Evolutionary conservation across 106 monocot species (phyloP).

Genomic region (Vanilla planifolia): DNA sequence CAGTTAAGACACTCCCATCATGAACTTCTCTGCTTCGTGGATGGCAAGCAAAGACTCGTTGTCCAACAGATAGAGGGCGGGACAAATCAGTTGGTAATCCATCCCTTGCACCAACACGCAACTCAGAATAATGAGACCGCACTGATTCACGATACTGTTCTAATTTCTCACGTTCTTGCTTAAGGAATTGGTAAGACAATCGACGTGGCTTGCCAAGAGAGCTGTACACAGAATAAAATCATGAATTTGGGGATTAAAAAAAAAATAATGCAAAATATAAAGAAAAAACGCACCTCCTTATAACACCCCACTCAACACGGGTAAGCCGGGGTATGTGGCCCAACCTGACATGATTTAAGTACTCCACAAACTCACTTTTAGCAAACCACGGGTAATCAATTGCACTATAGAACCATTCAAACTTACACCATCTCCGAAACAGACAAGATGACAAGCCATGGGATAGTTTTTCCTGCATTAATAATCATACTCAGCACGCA

Average conservation of each 20-base stretch:
- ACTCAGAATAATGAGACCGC: conserved; percentile 74
- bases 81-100: conserved; percentile 90
- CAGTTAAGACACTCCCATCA: conserved; percentile 92
- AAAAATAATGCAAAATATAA: background rate
- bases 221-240: conserved; percentile 29
- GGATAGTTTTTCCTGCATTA: conserved; percentile 61
- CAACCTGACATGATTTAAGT: conserved; percentile 86
- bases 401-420: conserved; percentile 99
- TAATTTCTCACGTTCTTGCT: conserved; percentile 87
- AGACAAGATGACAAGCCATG: conserved; percentile 58
- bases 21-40: conserved; percentile 97
- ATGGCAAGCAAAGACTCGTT: conserved; percentile 96
- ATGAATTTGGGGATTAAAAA: background rate
- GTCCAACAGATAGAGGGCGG: conserved; percentile 89
- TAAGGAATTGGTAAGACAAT: conserved; percentile 67
- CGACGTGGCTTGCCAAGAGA: conserved; percentile 98
- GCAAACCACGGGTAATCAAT: conserved; percentile 99
- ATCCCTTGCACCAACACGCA: conserved; percentile 69
- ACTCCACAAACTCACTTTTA: conserved; percentile 95
- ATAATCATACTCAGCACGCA: background rate
- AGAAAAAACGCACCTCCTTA: conserved; percentile 57
- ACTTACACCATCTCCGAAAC: conserved; percentile 88
- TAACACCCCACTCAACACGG: conserved; percentile 96
- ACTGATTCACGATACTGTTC: conserved; percentile 91
- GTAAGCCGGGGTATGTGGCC: conserved; percentile 98